Evolutionary conservation across 768 basidiomycete genomes (phyloP).

Genomic region (Botryobasidium botryosum): DNA sequence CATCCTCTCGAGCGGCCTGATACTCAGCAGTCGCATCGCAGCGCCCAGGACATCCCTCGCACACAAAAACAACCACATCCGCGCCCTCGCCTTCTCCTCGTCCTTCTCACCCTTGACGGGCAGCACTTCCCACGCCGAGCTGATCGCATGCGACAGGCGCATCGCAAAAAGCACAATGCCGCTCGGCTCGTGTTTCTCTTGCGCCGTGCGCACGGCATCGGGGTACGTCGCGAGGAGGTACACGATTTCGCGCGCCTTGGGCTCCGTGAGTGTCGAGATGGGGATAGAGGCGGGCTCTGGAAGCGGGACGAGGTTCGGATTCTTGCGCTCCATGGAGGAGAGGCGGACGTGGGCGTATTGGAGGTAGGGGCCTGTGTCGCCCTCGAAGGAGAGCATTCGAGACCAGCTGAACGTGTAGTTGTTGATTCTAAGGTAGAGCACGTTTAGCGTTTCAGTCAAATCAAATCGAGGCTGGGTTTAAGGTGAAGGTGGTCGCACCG

Average conservation of each 20-base stretch:
- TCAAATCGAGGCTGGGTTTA: background rate
- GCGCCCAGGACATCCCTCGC: conserved; percentile 80
- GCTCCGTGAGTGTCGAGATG: conserved; percentile 45
- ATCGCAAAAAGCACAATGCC: conserved; percentile 85
- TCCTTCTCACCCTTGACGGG: conserved; percentile 63
- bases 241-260: conserved; percentile 69
- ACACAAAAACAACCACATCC: conserved; percentile 76
- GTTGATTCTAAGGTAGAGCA: conserved; percentile 47
- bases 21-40: conserved; percentile 74
- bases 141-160: conserved; percentile 72
- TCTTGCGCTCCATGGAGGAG: conserved; percentile 80
- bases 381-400: conserved; percentile 89
- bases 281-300: conserved; percentile 53
- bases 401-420: conserved; percentile 94
- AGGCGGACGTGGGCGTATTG: conserved; percentile 95
- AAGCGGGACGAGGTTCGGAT: conserved; percentile 69
- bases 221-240: conserved; percentile 85
- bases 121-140: conserved; percentile 81
- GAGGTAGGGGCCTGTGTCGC: conserved; percentile 89
- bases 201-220: conserved; percentile 72
- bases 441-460: background rate
- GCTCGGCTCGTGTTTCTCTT: conserved; percentile 75
- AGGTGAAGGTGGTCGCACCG: conserved; percentile 31
- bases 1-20: conserved; percentile 88
- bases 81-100: conserved; percentile 66